A percentile compares a stretch with the other conserved stretches of the same genome.
phyloP scores from a whole-genome alignment of 2,329 filamentous ascomycete genomes.

The Paramyrothecium sp. region DNA sequence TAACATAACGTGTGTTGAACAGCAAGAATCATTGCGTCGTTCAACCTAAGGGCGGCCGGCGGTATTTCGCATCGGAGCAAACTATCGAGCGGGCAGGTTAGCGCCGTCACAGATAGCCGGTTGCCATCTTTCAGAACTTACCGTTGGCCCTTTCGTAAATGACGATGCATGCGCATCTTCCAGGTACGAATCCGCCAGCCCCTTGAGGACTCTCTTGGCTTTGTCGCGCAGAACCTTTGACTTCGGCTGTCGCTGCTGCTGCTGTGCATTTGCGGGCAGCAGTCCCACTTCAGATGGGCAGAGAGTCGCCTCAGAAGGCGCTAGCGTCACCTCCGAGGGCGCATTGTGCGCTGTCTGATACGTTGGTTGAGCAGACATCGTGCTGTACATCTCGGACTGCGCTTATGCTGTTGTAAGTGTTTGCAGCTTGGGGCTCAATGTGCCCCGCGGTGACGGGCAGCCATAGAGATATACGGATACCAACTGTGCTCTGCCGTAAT shows the following conservation, averaged over 20 bases:
- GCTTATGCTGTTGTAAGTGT: background rate
- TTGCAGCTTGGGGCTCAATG: background rate
- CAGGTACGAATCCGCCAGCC: background rate
- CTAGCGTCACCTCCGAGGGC: background rate
- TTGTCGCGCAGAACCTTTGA: background rate
- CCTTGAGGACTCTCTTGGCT: background rate
- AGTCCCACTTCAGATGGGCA: background rate
- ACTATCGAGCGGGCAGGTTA: background rate
- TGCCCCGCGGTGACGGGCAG: background rate
- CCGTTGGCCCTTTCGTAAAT: background rate
- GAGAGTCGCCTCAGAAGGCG: background rate
- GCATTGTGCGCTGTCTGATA: background rate
- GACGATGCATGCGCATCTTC: background rate
- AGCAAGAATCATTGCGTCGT: no score
- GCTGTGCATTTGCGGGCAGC: background rate
- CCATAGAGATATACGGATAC: background rate
- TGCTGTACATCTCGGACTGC: background rate
- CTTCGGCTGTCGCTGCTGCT: background rate
- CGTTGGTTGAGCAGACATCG: background rate
- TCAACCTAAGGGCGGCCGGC: background rate
- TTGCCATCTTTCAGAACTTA: background rate
- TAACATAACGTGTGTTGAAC: no score
- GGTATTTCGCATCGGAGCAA: background rate
- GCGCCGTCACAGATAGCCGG: background rate
- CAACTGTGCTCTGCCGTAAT: background rate